phyloP scores from a whole-genome alignment of 2,329 filamentous ascomycete genomes.

The Aspergillus japonicus region DNA sequence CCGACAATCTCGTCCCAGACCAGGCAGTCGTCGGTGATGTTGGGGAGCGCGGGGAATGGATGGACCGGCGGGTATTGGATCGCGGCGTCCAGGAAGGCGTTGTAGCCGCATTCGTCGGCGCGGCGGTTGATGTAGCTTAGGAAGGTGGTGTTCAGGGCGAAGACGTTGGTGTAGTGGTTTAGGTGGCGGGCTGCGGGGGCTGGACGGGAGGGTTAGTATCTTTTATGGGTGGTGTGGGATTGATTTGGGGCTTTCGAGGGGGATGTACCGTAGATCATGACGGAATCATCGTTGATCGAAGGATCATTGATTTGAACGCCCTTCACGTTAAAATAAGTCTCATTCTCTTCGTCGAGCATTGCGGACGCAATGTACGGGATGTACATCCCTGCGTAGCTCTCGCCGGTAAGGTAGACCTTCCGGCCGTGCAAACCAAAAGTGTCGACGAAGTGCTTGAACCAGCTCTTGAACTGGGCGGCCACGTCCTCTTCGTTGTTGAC shows the following conservation, averaged over 20 bases:
- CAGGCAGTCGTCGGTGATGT: constrained; percentile 51
- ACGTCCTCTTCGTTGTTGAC: constrained; percentile 67
- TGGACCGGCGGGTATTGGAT: constrained; percentile 67
- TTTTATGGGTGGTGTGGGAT: not conserved
- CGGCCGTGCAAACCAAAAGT: constrained; percentile 66
- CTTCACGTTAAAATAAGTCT: constrained; percentile 64
- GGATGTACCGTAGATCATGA: constrained; percentile 49
- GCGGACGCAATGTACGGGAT: constrained; percentile 71
- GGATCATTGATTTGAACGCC: constrained; percentile 74
- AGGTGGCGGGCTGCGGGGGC: constrained; percentile 44
- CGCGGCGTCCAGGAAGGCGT: constrained; percentile 42
- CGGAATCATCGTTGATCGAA: constrained; percentile 54
- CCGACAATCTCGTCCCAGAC: constrained; percentile 56
- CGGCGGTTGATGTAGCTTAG: constrained; percentile 38
- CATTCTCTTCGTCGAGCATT: constrained; percentile 68
- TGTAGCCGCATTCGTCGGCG: constrained; percentile 47
- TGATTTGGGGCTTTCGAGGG: not conserved
- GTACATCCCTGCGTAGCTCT: constrained; percentile 67
- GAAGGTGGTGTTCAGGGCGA: constrained; percentile 45
- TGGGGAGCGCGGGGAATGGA: constrained; percentile 54
- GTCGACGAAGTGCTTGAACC: constrained; percentile 73
- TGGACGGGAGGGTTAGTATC: constrained; percentile 2
- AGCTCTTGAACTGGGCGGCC: constrained; percentile 70
- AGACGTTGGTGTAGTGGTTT: constrained; percentile 41
- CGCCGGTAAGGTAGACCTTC: constrained; percentile 72